Evolutionary conservation across 495 filamentous ascomycete species (phyloP), one percentile per base, ranked within the genome.

Genomic region (Neurospora sp.): DNA sequence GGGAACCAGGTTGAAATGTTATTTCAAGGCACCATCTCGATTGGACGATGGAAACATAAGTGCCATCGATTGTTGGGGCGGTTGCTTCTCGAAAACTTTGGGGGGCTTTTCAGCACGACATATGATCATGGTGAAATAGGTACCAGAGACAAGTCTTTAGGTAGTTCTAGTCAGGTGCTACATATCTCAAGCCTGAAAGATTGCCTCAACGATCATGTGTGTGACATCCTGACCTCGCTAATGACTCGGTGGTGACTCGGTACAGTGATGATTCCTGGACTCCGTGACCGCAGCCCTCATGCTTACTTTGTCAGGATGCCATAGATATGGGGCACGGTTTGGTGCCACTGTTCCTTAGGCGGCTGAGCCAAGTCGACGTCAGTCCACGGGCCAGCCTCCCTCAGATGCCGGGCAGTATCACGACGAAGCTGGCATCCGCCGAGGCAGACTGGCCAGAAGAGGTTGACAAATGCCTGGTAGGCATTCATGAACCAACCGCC

Each of bases 371-470:
- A 76, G 66, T 90, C 84, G 69, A 90, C 78, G 48, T 82, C 80
- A 69, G 81, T 80, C 89, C 89, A 92, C 31, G 85, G 83, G 0
- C 88, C 90, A 75, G 84, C 88, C 27, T 79, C 77, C 40, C 81
- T 81, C 59, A 92, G 77, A 74, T 78, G 85, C 70, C 77, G 75
- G 74, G 82, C 87, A 20, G 88, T 90, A 78, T 88, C 85, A 40
- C 89, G 83, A 72, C 84, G 81, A 71, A 91, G 78, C 53, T 84
- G 79, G 76, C 90, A 92, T 46, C 89, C 88, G 11, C 89, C 89
- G 68, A 91, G 75, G 74, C 87, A 84, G 68, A 79, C 78, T 14
- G 86, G 86, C 86, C 86, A 88, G 69, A 85, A 71, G 1, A 87
- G 6, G 76, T 87, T 84, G 9, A 87, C 14, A 10, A 85, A 74